Evolutionary conservation across 768 basidiomycete species (phyloP).

Genomic region (Mycena vulgaris): DNA sequence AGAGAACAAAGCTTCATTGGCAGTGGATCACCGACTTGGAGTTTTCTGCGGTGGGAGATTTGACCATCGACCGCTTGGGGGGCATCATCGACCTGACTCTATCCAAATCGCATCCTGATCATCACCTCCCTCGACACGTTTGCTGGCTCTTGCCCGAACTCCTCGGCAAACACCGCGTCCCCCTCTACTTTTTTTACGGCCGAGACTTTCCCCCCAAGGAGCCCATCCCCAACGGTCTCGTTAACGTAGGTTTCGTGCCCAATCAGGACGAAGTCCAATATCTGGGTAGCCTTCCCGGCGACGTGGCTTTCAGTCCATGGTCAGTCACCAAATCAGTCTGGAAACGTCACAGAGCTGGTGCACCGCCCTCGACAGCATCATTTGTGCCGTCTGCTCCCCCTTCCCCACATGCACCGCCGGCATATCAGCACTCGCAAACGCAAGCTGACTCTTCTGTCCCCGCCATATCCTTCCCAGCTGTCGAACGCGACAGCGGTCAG

Average conservation of each 20-base stretch:
- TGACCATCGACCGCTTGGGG: conserved; percentile 30
- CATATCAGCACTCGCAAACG: not conserved
- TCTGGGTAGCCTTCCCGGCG: conserved; percentile 13
- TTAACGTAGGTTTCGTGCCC: conserved; percentile 14
- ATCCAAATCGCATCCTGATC: too few relatives aligned
- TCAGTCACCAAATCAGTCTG: not conserved
- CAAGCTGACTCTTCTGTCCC: conserved; percentile 2
- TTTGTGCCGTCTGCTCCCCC: not conserved
- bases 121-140: too few relatives aligned
- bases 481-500: conserved; percentile 35
- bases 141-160: too few relatives aligned
- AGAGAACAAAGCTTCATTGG: conserved; percentile 11
- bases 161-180: too few relatives aligned
- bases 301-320: conserved; percentile 30
- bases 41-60: conserved; percentile 29
- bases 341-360: not conserved
- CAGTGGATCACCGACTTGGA: conserved; percentile 34
- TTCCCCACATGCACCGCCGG: conserved; percentile 22
- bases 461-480: conserved; percentile 19
- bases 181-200: conserved; percentile 10
- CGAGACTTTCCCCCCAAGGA: conserved; percentile 20
- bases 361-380: not conserved
- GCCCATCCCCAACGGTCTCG: conserved; percentile 26
- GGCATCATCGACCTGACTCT: conserved; percentile 34
- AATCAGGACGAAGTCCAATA: conserved; percentile 3